Base-by-base conservation (phyloP, 345 rosid species). In the Linum tenue region DNA sequence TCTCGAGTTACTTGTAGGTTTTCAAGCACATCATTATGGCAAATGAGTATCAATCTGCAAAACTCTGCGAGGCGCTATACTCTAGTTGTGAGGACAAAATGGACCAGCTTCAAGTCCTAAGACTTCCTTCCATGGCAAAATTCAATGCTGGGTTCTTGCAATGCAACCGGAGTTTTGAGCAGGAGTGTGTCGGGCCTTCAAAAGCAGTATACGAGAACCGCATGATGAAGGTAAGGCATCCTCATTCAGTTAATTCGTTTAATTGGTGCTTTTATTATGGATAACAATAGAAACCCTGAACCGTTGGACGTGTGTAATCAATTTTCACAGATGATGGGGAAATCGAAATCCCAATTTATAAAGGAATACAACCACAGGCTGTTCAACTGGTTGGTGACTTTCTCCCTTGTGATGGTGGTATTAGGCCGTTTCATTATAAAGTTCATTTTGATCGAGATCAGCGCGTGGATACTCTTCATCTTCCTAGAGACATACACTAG, bases 101-200 rank as follows among this genome's bases (percentile, higher is more conserved):
- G 99, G 99, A 95, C 82, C 96, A 84, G 70, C 92, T 95, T 81
- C 99, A 95, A 74, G 80, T 86, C 75, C 99, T 95, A 64, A 85
- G 88, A 67, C 97, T 91, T 76, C 99, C 99, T 74, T 89, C 99
- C 51, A 91, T 95, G 97, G 95, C 99, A 66, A 94, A 95, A 79
- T 95, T 95, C 76, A 89, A 89, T 67, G 96, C 97, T 35, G 99
- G 99, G 69, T 85, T 88, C 75, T 75, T 82, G 60, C 88, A 82
- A 71, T 95, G 99, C 82, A 95, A 91, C 82, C 92, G 78, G 75
- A 95, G 82, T 73, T 95, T 95, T 66, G 95, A 84, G 66, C 78
- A 38, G 63, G 82, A 84, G 64, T 95, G 99, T 69, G 83, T 89
- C 65, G 97, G 99, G 66, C 99, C 97, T 67, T 87, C 97, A 44